A percentile compares a stretch with the other conserved stretches of the same genome.
Evolutionary conservation across 495 filamentous ascomycete genomes (phyloP).

Genomic region (Penicillium nucicola): DNA sequence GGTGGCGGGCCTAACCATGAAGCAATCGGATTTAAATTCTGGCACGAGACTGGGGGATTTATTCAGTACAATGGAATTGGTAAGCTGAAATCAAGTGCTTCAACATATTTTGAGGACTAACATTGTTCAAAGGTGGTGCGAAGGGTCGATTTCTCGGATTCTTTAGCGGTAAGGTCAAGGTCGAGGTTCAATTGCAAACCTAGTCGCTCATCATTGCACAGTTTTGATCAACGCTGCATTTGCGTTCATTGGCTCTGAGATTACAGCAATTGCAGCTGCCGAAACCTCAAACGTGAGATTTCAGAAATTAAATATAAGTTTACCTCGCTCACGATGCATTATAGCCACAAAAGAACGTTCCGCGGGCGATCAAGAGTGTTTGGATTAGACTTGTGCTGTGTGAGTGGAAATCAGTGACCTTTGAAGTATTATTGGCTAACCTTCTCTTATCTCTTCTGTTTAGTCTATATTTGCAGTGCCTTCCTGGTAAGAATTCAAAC

Average conservation of each 20-base stretch:
- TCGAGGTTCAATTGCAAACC: not conserved
- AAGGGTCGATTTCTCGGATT: constrained; percentile 17
- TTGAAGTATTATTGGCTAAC: not conserved
- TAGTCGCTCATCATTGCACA: not conserved
- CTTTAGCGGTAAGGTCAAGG: constrained; percentile 5
- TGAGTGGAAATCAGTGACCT: not conserved
- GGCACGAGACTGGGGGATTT: constrained; percentile 21
- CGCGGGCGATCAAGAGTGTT: constrained; percentile 17
- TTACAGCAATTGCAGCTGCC: constrained; percentile 14
- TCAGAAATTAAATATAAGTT: not conserved
- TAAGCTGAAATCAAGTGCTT: not conserved
- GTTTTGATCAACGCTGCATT: constrained; percentile 17
- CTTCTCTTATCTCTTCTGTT: not conserved
- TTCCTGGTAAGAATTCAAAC: constrained; percentile 44
- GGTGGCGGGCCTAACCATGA: constrained; percentile 39
- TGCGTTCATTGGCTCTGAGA: constrained; percentile 15
- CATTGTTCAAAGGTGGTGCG: constrained; percentile 8
- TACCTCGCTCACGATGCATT: not conserved
- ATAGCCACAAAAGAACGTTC: constrained; percentile 20
- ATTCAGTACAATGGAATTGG: constrained; percentile 17
- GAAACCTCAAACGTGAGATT: constrained; percentile 8
- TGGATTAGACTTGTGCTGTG: constrained; percentile 22
- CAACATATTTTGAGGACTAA: not conserved
- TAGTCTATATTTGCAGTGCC: constrained; percentile 56
- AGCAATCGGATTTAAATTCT: constrained; percentile 27